Conservation (phyloP, 305 asterid species). For the Solanum hybrid region DNA sequence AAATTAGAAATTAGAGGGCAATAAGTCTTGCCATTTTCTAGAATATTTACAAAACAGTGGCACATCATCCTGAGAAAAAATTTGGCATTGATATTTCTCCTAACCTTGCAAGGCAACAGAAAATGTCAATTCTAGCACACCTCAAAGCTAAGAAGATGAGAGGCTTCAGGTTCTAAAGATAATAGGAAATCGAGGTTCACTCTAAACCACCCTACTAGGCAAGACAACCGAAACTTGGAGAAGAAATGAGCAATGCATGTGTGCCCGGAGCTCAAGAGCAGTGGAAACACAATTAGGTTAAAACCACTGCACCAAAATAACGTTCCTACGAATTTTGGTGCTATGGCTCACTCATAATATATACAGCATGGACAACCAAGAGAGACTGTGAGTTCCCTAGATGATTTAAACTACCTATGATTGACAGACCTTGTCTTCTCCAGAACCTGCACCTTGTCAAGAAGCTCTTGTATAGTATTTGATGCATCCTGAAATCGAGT, state of each 20-base stretch:
- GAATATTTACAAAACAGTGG: not conserved
- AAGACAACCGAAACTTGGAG: not conserved
- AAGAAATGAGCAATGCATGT: not conserved
- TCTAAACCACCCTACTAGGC: not conserved
- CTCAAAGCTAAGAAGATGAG: not conserved
- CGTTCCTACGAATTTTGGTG: not conserved
- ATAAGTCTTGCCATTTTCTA: not conserved
- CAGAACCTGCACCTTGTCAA: slow-evolving; percentile 32
- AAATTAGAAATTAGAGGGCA: not conserved
- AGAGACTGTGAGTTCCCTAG: not conserved
- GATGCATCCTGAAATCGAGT: slow-evolving; percentile 47
- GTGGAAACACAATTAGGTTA: not conserved
- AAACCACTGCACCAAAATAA: not conserved
- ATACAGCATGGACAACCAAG: not conserved
- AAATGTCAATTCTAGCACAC: not conserved
- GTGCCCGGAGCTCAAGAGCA: not conserved
- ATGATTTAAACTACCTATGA: slow-evolving; percentile 1
- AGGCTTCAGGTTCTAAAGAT: not conserved
- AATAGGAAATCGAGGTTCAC: not conserved
- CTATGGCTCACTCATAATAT: not conserved
- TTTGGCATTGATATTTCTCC: not conserved
- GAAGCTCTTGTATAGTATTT: slow-evolving; percentile 51
- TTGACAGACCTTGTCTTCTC: slow-evolving; percentile 26
- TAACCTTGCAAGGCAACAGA: not conserved
- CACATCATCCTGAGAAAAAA: not conserved